phyloP scores from a whole-genome alignment of 1,284 basidiomycete species.

The Megacollybia platyphylla region DNA sequence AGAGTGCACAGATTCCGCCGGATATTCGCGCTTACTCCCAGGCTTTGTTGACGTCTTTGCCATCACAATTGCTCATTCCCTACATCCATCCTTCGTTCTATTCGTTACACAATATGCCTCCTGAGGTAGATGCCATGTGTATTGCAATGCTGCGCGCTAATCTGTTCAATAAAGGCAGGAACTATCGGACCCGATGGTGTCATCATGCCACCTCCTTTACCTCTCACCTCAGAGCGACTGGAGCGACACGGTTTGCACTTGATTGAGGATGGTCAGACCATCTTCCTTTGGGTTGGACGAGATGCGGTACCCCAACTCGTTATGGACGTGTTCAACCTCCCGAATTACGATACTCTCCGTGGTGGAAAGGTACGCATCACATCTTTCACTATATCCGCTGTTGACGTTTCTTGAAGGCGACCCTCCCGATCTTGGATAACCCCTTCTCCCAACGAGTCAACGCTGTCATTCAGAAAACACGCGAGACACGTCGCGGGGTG shows the following conservation, averaged over 20 bases:
- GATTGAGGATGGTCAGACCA: slow-evolving; percentile 95
- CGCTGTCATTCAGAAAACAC: slow-evolving; percentile 85
- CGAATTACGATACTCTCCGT: slow-evolving; percentile 77
- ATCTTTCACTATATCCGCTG: background rate
- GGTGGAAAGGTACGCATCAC: slow-evolving; percentile 71
- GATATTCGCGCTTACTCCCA: slow-evolving; percentile 95
- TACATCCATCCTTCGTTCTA: slow-evolving; percentile 95
- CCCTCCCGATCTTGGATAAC: slow-evolving; percentile 83
- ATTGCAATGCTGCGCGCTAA: background rate
- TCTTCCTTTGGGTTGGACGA: slow-evolving; percentile 96
- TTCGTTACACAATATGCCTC: slow-evolving; percentile 92
- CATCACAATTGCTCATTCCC: slow-evolving; percentile 83
- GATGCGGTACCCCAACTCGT: slow-evolving; percentile 94
- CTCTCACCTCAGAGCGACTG: slow-evolving; percentile 85
- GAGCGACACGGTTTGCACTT: slow-evolving; percentile 94
- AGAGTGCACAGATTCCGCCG: slow-evolving; percentile 92
- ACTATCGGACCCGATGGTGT: slow-evolving; percentile 74
- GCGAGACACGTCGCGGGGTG: slow-evolving; percentile 81
- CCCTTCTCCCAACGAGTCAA: slow-evolving; percentile 89
- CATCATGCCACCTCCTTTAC: slow-evolving; percentile 78
- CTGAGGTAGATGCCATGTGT: slow-evolving; percentile 49
- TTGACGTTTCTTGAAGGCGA: slow-evolving; percentile 37
- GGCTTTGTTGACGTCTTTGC: slow-evolving; percentile 82
- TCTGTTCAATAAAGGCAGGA: slow-evolving; percentile 38
- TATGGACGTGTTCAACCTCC: slow-evolving; percentile 88